These are phyloP conservation scores for Trapa bicornis DNA, from an alignment of 345 rosid genomes.

Conservation along the genomic window DNA sequence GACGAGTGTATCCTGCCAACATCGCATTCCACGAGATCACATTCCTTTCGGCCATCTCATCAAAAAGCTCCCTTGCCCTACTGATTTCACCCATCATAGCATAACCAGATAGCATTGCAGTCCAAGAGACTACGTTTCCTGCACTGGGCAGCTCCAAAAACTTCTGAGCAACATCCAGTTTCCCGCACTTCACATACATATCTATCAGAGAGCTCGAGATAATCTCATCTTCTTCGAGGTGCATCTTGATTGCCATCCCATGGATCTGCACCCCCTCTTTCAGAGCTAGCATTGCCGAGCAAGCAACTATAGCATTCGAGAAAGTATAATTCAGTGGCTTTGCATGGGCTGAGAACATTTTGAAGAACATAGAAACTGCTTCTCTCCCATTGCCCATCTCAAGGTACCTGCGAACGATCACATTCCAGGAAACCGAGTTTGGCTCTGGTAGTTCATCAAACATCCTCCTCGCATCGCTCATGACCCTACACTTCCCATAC, in stretches of 20 bases:
- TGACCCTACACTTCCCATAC: conserved; percentile 59
- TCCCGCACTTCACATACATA: conserved; percentile 59
- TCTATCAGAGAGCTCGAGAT: conserved; percentile 51
- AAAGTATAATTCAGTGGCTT: conserved; percentile 56
- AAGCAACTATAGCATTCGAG: conserved; percentile 63
- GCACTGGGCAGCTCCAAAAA: conserved; percentile 40
- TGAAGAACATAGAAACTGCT: conserved; percentile 49
- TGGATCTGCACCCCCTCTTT: conserved; percentile 65
- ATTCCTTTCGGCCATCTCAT: conserved; percentile 66
- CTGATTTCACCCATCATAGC: conserved; percentile 42
- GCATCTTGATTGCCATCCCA: conserved; percentile 34
- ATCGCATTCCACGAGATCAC: conserved; percentile 74
- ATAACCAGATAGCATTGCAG: conserved; percentile 59
- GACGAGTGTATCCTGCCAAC: conserved; percentile 58
- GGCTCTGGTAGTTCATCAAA: conserved; percentile 57
- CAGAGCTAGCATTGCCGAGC: conserved; percentile 38
- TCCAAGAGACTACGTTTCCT: conserved; percentile 57
- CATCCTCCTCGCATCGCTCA: conserved; percentile 54
- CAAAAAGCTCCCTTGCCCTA: conserved; percentile 62
- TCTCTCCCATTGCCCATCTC: conserved; percentile 50
- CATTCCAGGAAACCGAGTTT: conserved; percentile 77
- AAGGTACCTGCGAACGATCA: conserved; percentile 67
- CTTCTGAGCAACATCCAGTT: conserved; percentile 45
- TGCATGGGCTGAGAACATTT: conserved; percentile 30
- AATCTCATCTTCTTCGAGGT: conserved; percentile 33